Evolutionary conservation across 106 monocot species (phyloP), one percentile per base, ranked within the genome.

Genomic region (Triglochin maritima): DNA sequence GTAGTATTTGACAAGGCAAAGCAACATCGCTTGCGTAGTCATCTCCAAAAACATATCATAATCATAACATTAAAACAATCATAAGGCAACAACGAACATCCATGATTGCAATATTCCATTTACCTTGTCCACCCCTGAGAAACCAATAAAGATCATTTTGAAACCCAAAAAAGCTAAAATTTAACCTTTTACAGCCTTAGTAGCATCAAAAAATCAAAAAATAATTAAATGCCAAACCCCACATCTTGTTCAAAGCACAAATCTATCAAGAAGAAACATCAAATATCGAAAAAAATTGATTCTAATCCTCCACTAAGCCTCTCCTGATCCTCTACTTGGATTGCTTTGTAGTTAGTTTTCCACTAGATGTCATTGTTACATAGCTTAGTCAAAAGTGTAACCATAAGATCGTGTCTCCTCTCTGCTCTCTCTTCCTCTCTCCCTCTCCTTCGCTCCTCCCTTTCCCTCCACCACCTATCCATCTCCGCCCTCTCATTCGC

Each of bases 361-460:
- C 3, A 1, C 53, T 69, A 69, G 9, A 41, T 11, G 17, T 48
- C 48, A 62, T 59, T 50, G 47, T 61, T 50, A 0, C 43, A 6
- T 17, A 94, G 76, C 84, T 75, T 84, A 6, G 64, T 51, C 7
- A 87, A 44, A 11, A 89, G 76, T 15, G 84, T 75, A 4, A 79
- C 69, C 16, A 94, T 44, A 17, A 89, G 69, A 2, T 64, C 53
- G 50, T 93, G 79, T 16, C 80, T 83, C 57, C 83, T 62, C 62
- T 88, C 93, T 9, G 84, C 87, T 6, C 79, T 79, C 11, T 60
- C 72, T 53, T 90, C 89, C n/a, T 71, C 77, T 53, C 85, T 74
- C 41, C 64, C 72, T 48, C 79, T 57, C 72, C 89, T 57, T 76
- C 76, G 84, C 56, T 89, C 89, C 68, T 94, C 84, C 73, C 78